Evolutionary conservation across 129 eudicot genomes (phyloP), one percentile per base, ranked within the genome.

Genomic region (Tagetes patula): DNA sequence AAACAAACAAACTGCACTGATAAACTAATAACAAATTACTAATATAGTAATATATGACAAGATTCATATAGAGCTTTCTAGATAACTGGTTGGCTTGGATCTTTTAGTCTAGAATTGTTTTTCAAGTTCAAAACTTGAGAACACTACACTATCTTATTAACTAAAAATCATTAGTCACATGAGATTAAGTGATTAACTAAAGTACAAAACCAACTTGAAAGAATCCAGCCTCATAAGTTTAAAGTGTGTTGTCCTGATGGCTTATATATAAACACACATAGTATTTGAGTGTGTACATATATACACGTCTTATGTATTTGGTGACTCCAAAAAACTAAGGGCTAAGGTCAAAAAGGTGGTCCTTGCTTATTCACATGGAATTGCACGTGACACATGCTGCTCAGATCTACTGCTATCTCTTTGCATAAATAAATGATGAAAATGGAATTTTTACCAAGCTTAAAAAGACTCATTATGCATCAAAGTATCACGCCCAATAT

Each of bases 261-360:
- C 67, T 62, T 62, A 65, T 42, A 65, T 62, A 65, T 42, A 65
- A 48, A 74, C 37, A 47, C 62, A 74, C 31, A 63, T 64, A 41
- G 72, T 66, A 75, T 38, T 3, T 61, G 39, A 12, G 70, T 49
- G 32, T 75, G 41, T 65, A 39, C n/a, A 65, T 11, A 13, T 65
- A 54, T 53, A 42, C 65, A 43, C 40, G 58, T 34, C 38, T 36
- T 33, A 42, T 10, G 74, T 32, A 58, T 31, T 72, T 79, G 52
- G 52, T 2, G 39, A 59, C 82, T 38, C 32, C 69, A 63, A 13
- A n/a, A 33, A 63, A 63, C 39, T 63, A 13, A 63, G 11, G 14
- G n/a, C 9, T 62, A 37, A 13, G 11, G 68, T 63, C 46, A 62
- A 32, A 62, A 37, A 39, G 27, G 27, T 20, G 27, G 27, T 20